Base-by-base conservation (phyloP, 805 yeast species). In the Candida maltosa region DNA sequence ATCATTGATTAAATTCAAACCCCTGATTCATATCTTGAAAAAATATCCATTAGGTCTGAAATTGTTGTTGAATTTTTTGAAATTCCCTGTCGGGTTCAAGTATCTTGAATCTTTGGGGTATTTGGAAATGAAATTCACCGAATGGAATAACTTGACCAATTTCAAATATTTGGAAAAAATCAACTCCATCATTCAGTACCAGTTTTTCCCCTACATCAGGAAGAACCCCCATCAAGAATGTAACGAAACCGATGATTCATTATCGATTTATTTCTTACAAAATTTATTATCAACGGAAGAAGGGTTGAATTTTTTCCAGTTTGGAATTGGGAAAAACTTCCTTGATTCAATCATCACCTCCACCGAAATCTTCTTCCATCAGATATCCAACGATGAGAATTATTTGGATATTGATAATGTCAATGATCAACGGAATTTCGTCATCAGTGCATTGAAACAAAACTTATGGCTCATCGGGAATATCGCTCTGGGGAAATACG, bases 391-490 rank as follows among this genome's bases (percentile, higher is more conserved):
- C 38, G 55, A 39, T 22, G 54, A 28, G 36, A 60, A 40, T 44
- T 51, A 42, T n/a, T 16, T 39, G 4, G 43, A 40, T 25, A 37
- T 36, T 19, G 47, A 48, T 7, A 39, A 42, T 7, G 35, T 38
- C 16, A 53, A 52, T 5, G 69, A 61, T 15, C 62, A 61, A 4
- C 66, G 68, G 5, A 58, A 60, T 14, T 40, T 65, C 14, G 22
- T 63, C 6, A 14, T 51, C 7, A 34, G 29, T 16, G n/a, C 17
- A 4, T 56, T 91, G 17, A 87, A 86, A 51, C 85, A 89, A 8
- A 76, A 83, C 22, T 48, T 91, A 23, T 91, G 97, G 97, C 80
- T 94, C 2, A 68, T 87, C 22, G 97, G 96, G 0, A 80, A 81
- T 48, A 78, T 89, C 20, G 89, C 89, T 2, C 75, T 88, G 1